A percentile compares a stretch with the other conserved stretches of the same genome.
Evolutionary conservation across 495 filamentous ascomycete species (phyloP).

Genomic region (Penicillium waksmanii): DNA sequence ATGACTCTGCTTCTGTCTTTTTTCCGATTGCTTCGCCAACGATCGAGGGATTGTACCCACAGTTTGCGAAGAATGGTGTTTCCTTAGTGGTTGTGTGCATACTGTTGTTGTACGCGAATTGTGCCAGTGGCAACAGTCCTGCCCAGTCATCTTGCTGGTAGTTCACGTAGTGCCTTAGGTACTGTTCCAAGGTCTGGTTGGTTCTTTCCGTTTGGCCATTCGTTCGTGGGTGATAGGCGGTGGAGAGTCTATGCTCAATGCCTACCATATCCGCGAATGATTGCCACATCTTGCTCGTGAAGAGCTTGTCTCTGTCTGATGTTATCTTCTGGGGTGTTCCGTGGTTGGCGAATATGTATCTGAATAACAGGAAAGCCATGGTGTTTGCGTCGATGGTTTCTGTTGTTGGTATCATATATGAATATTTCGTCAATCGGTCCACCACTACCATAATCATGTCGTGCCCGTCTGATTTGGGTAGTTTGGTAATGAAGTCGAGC

Average conservation of each 20-base stretch:
- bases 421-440: background rate
- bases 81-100: background rate
- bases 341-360: background rate
- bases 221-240: constrained; percentile 33
- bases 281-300: background rate
- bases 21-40: background rate
- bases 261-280: background rate
- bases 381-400: background rate
- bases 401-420: background rate
- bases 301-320: constrained; percentile 1
- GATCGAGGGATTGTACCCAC: constrained; percentile 10
- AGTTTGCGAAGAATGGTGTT: constrained; percentile 26
- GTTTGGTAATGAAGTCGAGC: constrained; percentile 27
- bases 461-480: constrained; percentile 8
- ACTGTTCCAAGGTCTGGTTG: constrained; percentile 27
- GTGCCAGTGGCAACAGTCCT: constrained; percentile 22
- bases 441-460: constrained; percentile 13
- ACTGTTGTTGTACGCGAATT: constrained; percentile 33
- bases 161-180: constrained; percentile 27
- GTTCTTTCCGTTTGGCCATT: constrained; percentile 32
- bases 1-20: background rate
- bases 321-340: background rate
- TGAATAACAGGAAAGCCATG: background rate
- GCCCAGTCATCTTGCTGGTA: constrained; percentile 37
- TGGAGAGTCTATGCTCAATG: constrained; percentile 20